Conservation (phyloP, 1,284 basidiomycete genomes). For the Papiliotrema nemorosa region DNA sequence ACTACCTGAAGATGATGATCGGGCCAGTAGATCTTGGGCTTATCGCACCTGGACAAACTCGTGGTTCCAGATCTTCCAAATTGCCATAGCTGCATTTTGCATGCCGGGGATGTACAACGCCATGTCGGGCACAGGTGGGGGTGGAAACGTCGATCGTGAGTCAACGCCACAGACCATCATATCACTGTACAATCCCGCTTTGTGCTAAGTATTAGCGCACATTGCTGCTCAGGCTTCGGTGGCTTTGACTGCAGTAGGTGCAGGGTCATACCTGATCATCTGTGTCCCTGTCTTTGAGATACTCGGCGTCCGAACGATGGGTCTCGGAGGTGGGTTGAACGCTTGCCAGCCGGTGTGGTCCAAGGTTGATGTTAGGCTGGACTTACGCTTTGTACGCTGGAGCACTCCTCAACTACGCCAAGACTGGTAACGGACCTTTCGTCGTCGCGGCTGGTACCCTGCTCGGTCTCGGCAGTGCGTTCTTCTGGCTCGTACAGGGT, state of each 20-base stretch:
- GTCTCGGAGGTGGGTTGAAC: too few species aligned
- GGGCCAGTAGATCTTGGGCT: too few species aligned
- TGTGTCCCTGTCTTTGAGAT: constrained; percentile 13
- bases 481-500: constrained; percentile 62
- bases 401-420: constrained; percentile 52
- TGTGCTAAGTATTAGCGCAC: too few species aligned
- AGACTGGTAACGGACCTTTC: constrained; percentile 58
- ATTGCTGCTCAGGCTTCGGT: constrained; percentile 3
- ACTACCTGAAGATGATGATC: too few species aligned
- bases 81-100: constrained; percentile 4
- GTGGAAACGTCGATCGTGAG: constrained; percentile 8
- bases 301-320: constrained; percentile 11
- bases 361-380: too few species aligned
- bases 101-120: constrained; percentile 12
- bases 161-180: neutral
- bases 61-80: constrained; percentile 6
- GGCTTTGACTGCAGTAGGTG: constrained; percentile 2
- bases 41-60: too few species aligned
- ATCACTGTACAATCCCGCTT: too few species aligned
- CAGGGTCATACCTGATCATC: constrained; percentile 6
- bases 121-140: constrained; percentile 7
- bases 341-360: too few species aligned
- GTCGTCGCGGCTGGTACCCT: constrained; percentile 72
- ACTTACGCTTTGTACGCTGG: constrained; percentile 14
- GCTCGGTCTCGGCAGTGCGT: constrained; percentile 73